Evolutionary conservation across 2,329 filamentous ascomycete species (phyloP).

Genomic region (Xylaria sp.): DNA sequence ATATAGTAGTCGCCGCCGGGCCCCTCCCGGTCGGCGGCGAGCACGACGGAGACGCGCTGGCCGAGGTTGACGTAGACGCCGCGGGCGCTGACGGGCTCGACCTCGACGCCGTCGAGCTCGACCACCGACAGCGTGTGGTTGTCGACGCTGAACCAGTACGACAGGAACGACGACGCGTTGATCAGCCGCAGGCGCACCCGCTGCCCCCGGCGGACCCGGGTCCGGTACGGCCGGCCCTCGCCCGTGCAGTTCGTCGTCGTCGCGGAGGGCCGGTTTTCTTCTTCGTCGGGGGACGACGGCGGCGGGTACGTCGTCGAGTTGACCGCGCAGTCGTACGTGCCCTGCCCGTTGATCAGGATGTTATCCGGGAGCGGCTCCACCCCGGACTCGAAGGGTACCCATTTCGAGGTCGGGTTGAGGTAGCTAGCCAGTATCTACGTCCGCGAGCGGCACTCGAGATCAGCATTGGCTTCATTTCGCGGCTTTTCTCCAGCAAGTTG

Average conservation of each 20-base stretch:
- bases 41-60: slow-evolving; percentile 43
- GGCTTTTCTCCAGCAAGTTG: background rate
- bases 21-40: slow-evolving; percentile 39
- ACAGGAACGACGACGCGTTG: slow-evolving; percentile 43
- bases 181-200: slow-evolving; percentile 42
- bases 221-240: slow-evolving; percentile 38
- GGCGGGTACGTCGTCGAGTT: slow-evolving; percentile 34
- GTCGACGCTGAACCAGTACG: slow-evolving; percentile 45
- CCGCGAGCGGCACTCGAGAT: too few relatives aligned
- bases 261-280: slow-evolving; percentile 7
- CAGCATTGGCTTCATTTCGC: too few relatives aligned
- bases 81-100: slow-evolving; percentile 37
- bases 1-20: slow-evolving; percentile 40
- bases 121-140: slow-evolving; percentile 42
- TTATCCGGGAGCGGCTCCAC: slow-evolving; percentile 47
- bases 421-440: slow-evolving; percentile 38
- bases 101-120: slow-evolving; percentile 45
- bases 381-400: slow-evolving; percentile 40
- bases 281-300: slow-evolving; percentile 11
- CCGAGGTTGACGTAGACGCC: slow-evolving; percentile 45
- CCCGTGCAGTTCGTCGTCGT: slow-evolving; percentile 34
- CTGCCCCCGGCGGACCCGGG: slow-evolving; percentile 34
- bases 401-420: slow-evolving; percentile 38
- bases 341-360: slow-evolving; percentile 44
- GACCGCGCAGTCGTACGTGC: slow-evolving; percentile 40